These are phyloP conservation scores for Neurospora hispaniola DNA, from an alignment of 495 filamentous ascomycete genomes.

Conservation along the genomic window DNA sequence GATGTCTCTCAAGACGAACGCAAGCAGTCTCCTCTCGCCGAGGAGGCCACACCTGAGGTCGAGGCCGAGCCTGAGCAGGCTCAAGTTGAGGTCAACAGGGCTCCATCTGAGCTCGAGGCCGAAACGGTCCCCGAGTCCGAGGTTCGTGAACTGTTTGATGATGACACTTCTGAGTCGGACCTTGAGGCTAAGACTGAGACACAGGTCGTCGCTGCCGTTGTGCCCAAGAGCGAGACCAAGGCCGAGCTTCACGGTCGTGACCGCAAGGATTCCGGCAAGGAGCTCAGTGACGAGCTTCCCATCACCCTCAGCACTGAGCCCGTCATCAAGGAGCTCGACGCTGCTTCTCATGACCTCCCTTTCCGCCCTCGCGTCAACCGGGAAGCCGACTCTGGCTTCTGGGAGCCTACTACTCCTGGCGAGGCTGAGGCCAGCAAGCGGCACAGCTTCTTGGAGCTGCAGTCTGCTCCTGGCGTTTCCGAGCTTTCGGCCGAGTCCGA, in stretches of 20 bases:
- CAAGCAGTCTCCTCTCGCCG: neutral
- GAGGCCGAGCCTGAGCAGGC: neutral
- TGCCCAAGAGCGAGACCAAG: neutral
- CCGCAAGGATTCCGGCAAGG: constrained; percentile 20
- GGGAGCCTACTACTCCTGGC: constrained; percentile 13
- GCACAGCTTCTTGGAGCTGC: neutral
- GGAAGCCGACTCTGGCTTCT: constrained; percentile 25
- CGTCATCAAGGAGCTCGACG: constrained; percentile 5
- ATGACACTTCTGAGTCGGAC: constrained; percentile 1
- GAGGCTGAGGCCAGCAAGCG: constrained; percentile 11
- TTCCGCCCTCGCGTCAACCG: constrained; percentile 7
- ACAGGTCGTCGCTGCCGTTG: neutral
- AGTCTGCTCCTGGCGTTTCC: constrained; percentile 7
- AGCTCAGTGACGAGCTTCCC: constrained; percentile 11
- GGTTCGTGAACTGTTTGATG: neutral
- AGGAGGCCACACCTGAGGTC: neutral
- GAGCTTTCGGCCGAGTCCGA: constrained; percentile 12
- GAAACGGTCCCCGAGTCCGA: constrained; percentile 4
- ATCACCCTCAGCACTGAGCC: constrained; percentile 11
- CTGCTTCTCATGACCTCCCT: constrained; percentile 7
- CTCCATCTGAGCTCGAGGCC: constrained; percentile 17
- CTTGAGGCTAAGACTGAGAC: neutral
- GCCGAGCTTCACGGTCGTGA: constrained; percentile 1
- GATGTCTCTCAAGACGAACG: neutral
- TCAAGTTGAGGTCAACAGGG: neutral